A percentile compares a stretch with the other conserved stretches of the same genome.
Evolutionary conservation across 2,329 filamentous ascomycete genomes (phyloP).

Genomic region (Fusarium foetens): DNA sequence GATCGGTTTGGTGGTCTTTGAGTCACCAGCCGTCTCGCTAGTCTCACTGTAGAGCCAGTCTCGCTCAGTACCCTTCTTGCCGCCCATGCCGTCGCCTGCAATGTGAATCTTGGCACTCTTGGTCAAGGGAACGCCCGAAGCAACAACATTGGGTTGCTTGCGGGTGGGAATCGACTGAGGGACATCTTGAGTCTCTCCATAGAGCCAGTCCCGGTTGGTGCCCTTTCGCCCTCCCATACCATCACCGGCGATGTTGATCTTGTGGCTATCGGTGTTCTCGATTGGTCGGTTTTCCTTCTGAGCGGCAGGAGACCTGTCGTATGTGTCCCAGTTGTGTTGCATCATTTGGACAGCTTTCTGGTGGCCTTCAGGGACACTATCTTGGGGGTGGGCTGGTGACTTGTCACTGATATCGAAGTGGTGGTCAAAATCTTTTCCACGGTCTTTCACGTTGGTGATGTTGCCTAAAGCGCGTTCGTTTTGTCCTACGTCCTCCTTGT

Average conservation of each 20-base stretch:
- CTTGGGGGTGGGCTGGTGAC: slow-evolving; percentile 61
- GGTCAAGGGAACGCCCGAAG: slow-evolving; percentile 24
- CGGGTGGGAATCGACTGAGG: slow-evolving; percentile 34
- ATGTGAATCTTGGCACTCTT: slow-evolving; percentile 52
- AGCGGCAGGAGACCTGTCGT: slow-evolving; percentile 64
- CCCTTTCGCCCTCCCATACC: slow-evolving; percentile 73
- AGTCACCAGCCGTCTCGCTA: slow-evolving; percentile 44
- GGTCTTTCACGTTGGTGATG: slow-evolving; percentile 78
- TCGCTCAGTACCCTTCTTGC: slow-evolving; percentile 62
- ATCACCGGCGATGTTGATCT: slow-evolving; percentile 64
- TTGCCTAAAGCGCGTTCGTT: slow-evolving; percentile 65
- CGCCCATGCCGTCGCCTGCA: slow-evolving; percentile 73
- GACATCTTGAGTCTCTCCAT: slow-evolving; percentile 51
- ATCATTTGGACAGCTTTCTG: slow-evolving; percentile 79
- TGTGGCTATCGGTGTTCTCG: slow-evolving; percentile 56
- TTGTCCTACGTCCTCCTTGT: slow-evolving; percentile 61
- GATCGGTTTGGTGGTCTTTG: slow-evolving; percentile 40
- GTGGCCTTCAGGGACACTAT: slow-evolving; percentile 65
- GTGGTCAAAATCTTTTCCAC: slow-evolving; percentile 78
- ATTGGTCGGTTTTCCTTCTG: slow-evolving; percentile 62
- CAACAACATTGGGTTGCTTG: slow-evolving; percentile 30
- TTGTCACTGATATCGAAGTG: slow-evolving; percentile 83
- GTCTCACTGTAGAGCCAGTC: slow-evolving; percentile 68
- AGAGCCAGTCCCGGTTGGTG: slow-evolving; percentile 66
- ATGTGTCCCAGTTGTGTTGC: slow-evolving; percentile 70